These are phyloP conservation scores for Citrus medica DNA, from an alignment of 345 rosid species.

Conservation along the genomic window DNA sequence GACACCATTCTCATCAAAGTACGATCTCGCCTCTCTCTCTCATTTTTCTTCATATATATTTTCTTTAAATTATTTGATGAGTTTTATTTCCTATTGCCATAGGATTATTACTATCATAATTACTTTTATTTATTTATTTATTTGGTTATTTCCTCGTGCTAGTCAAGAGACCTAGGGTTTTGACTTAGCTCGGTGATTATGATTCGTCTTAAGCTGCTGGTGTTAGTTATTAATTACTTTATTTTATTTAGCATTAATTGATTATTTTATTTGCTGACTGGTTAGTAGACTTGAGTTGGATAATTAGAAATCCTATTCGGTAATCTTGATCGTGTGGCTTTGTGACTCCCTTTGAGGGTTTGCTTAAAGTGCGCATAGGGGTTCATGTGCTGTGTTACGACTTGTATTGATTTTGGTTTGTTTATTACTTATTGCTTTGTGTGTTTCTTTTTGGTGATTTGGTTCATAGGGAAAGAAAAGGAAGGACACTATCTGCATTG, in stretches of 20 bases:
- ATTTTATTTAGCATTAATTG: not conserved
- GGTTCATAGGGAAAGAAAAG: slow-evolving; percentile 60
- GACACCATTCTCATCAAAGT: slow-evolving; percentile 74
- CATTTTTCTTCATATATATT: not conserved
- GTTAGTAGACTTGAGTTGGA: not conserved
- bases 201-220: not conserved
- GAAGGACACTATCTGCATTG: slow-evolving; percentile 66
- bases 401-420: not conserved
- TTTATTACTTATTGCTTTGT: not conserved
- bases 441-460: not conserved
- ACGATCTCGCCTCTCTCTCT: slow-evolving; percentile 2
- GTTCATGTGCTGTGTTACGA: not conserved
- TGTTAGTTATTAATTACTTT: too few relatives aligned
- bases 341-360: not conserved
- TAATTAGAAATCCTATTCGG: too few relatives aligned
- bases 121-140: not conserved
- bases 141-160: not conserved
- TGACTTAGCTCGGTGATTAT: not conserved
- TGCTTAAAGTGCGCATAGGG: not conserved
- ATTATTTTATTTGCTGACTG: not conserved
- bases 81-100: not conserved
- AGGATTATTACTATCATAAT: too few relatives aligned
- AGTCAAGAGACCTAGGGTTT: not conserved
- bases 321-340: too few relatives aligned
- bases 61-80: too few relatives aligned